phyloP scores from a whole-genome alignment of 2,329 filamentous ascomycete genomes.

The Graphiopsis chlorocephala region DNA sequence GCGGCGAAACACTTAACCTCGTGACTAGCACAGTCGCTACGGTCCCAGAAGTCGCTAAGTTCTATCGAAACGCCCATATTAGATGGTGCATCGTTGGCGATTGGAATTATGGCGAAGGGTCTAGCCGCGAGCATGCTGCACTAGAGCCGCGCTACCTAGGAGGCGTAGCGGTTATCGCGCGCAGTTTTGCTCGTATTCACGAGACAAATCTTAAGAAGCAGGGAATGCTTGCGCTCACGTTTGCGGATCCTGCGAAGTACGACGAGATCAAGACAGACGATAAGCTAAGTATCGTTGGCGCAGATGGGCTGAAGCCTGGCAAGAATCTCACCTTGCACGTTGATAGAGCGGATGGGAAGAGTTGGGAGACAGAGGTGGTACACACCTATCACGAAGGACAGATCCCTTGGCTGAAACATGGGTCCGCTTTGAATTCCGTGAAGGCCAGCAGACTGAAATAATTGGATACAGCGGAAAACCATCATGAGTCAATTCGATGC shows the following conservation, averaged over 20 bases:
- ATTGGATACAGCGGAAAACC: too few species aligned
- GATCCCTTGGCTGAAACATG: constrained; percentile 99
- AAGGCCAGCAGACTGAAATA: too few species aligned
- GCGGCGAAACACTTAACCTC: constrained; percentile 96
- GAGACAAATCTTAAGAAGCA: constrained; percentile 99
- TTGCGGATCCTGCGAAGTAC: constrained; percentile 90
- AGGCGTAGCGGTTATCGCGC: constrained; percentile 92
- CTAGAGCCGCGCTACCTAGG: constrained; percentile 96
- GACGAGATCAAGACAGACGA: constrained; percentile 93
- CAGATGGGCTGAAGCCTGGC: constrained; percentile 77
- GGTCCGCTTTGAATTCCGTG: constrained; percentile 97
- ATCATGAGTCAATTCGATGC: too few species aligned
- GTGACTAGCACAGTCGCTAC: constrained; percentile 78
- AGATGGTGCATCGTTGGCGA: constrained; percentile 97
- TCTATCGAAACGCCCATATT: constrained; percentile 96
- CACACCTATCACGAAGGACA: constrained; percentile 99
- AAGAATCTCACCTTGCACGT: constrained; percentile 89
- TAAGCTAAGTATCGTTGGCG: constrained; percentile 85
- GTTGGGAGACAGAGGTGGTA: constrained; percentile 77
- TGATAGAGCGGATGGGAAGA: constrained; percentile 73
- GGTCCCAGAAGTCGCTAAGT: constrained; percentile 89
- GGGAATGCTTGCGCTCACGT: constrained; percentile 98
- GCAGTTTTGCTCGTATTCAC: constrained; percentile 97
- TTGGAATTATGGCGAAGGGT: constrained; percentile 99
- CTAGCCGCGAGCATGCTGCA: constrained; percentile 95